phyloP scores from a whole-genome alignment of 2,329 filamentous ascomycete genomes.

The Chaetomiaceae sp. region DNA sequence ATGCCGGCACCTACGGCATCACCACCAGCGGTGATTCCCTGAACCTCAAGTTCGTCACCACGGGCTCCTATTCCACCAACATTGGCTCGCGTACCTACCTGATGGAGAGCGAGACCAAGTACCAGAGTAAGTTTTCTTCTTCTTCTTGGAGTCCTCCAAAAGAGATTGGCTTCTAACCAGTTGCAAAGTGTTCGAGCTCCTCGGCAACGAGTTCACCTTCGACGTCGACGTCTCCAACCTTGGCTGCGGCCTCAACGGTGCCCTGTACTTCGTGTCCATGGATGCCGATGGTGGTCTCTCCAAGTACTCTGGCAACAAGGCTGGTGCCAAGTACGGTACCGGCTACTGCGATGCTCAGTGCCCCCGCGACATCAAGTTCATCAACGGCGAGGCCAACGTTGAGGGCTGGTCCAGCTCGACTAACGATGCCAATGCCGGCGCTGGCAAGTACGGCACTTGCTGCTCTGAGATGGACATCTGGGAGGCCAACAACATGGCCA shows the following conservation, averaged over 20 bases:
- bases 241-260: slow-evolving; percentile 67
- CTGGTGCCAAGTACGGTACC: slow-evolving; percentile 53
- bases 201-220: slow-evolving; percentile 67
- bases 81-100: slow-evolving; percentile 59
- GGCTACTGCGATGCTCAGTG: slow-evolving; percentile 54
- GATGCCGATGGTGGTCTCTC: slow-evolving; percentile 51
- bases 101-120: slow-evolving; percentile 56
- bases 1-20: slow-evolving; percentile 50
- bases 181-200: slow-evolving; percentile 51
- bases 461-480: slow-evolving; percentile 57
- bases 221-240: slow-evolving; percentile 66
- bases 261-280: slow-evolving; percentile 63
- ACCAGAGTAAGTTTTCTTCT: slow-evolving; percentile 42
- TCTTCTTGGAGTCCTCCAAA: not conserved
- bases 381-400: slow-evolving; percentile 52
- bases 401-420: slow-evolving; percentile 48
- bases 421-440: slow-evolving; percentile 52
- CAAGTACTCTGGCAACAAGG: slow-evolving; percentile 48
- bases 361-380: slow-evolving; percentile 54
- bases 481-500: slow-evolving; percentile 64
- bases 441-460: slow-evolving; percentile 51
- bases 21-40: slow-evolving; percentile 48
- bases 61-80: slow-evolving; percentile 44
- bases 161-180: not conserved
- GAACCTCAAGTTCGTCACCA: slow-evolving; percentile 55